A percentile compares a stretch with the other conserved stretches of the same genome.
These are phyloP conservation scores for Carex cristatella DNA, from an alignment of 176 grass and related monocot genomes.

Conservation along the genomic window DNA sequence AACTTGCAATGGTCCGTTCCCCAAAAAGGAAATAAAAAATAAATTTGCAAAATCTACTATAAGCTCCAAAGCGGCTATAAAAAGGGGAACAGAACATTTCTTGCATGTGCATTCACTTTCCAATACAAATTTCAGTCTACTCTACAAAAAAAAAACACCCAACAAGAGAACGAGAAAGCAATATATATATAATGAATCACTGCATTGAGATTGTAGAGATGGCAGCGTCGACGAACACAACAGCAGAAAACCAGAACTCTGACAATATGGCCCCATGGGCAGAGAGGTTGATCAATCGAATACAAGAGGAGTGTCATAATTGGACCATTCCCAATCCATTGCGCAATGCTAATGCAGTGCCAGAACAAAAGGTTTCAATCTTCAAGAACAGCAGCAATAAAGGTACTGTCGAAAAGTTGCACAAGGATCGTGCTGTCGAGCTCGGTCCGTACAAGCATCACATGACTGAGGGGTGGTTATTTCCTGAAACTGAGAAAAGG, in stretches of 20 bases:
- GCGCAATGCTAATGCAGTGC: background rate
- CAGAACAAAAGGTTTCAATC: background rate
- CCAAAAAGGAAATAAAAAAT: constrained; percentile 12
- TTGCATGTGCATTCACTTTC: background rate
- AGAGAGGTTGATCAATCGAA: background rate
- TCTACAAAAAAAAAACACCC: background rate
- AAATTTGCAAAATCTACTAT: background rate
- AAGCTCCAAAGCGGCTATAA: background rate
- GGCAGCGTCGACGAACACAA: background rate
- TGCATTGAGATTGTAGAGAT: background rate
- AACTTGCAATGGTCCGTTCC: background rate
- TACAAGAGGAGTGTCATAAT: background rate
- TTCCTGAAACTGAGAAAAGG: background rate
- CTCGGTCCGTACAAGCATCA: background rate
- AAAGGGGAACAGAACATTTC: background rate
- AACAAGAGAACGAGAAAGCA: background rate
- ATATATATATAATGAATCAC: background rate
- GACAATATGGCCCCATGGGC: background rate
- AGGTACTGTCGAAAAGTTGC: background rate
- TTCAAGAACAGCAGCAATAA: background rate
- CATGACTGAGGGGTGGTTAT: background rate
- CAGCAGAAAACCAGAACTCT: background rate
- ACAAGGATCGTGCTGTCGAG: background rate
- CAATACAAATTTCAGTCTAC: background rate
- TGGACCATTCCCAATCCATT: background rate